A percentile compares a stretch with the other conserved stretches of the same genome.
Conservation (phyloP, 1,284 basidiomycete species). For the Exobasidium cylindrosporum region DNA sequence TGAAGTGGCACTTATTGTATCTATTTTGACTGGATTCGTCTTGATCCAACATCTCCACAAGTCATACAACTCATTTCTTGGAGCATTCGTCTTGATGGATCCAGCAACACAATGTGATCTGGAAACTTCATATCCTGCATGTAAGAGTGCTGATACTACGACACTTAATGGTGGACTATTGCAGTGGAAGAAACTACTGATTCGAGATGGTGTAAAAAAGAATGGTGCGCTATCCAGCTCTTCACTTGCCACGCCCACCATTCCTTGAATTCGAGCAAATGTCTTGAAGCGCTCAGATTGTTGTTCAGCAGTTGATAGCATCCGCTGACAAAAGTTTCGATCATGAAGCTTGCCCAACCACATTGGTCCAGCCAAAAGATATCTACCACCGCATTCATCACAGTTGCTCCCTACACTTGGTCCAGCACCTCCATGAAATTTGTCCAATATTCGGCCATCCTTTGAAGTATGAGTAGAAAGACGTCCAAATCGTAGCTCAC, state of each 20-base stretch:
- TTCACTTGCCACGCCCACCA: constrained; percentile 84
- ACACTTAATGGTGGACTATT: constrained; percentile 28
- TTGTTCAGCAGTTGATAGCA: constrained; percentile 69
- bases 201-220: constrained; percentile 83
- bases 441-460: constrained; percentile 30
- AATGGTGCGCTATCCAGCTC: constrained; percentile 68
- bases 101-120: constrained; percentile 85
- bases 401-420: constrained; percentile 70
- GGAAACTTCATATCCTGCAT: constrained; percentile 79
- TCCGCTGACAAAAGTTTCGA: constrained; percentile 67
- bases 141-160: constrained; percentile 70
- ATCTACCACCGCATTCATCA: constrained; percentile 81
- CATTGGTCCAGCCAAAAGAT: constrained; percentile 79
- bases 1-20: constrained; percentile 62
- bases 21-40: constrained; percentile 67
- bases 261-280: constrained; percentile 81
- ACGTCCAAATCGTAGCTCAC: constrained; percentile 42
- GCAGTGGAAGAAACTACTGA: constrained; percentile 79
- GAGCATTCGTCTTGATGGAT: constrained; percentile 84
- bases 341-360: constrained; percentile 90
- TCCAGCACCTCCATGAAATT: constrained; percentile 67
- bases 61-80: constrained; percentile 72
- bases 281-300: constrained; percentile 69
- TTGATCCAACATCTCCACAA: constrained; percentile 75
- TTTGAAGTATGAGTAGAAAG: constrained; percentile 24